phyloP scores from a whole-genome alignment of 2,329 filamentous ascomycete genomes.

The Talaromyces marneffei region DNA sequence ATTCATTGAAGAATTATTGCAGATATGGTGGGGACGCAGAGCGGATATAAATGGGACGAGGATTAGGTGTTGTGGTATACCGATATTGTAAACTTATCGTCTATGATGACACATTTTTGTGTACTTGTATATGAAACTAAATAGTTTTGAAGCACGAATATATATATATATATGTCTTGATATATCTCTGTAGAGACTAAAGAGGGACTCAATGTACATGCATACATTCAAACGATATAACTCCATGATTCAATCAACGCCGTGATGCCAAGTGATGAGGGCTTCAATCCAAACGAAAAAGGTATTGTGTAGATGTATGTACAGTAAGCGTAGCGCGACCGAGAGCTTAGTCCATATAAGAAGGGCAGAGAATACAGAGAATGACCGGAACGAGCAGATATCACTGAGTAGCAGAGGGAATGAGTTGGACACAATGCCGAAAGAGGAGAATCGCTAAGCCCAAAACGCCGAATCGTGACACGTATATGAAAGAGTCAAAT shows the following conservation, averaged over 20 bases:
- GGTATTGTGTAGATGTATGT: not conserved
- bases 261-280: not conserved
- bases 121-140: not conserved
- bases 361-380: not conserved
- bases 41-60: constrained; percentile 39
- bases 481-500: not conserved
- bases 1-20: constrained; percentile 43
- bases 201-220: not conserved
- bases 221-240: not conserved
- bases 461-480: not conserved
- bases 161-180: not conserved
- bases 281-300: not conserved
- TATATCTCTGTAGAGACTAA: not conserved
- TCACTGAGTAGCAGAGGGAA: not conserved
- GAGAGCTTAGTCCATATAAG: not conserved
- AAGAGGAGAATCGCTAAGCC: not conserved
- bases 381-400: not conserved
- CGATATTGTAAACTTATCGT: constrained; percentile 32
- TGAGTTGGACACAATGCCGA: not conserved
- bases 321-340: not conserved
- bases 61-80: constrained; percentile 45
- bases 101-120: no score
- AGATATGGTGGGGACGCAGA: constrained; percentile 42
- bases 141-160: not conserved
- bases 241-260: not conserved